Base-by-base conservation (phyloP, 257 asterid species). In the Penstemon barbatus region DNA sequence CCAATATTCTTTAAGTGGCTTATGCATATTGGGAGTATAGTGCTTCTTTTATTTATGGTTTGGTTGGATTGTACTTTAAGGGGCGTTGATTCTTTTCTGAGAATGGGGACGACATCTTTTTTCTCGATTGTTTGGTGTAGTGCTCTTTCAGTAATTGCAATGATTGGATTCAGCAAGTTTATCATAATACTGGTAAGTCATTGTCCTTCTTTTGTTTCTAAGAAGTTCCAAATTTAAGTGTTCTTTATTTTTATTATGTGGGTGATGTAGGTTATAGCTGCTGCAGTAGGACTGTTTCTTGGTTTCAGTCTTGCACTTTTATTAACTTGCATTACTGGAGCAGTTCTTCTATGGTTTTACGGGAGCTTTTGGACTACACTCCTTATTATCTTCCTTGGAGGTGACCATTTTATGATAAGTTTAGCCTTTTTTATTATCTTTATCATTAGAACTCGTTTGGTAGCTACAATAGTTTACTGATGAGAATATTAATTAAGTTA, bases 311-410 rank as follows among this genome's bases (percentile, higher is more conserved):
- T 86, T 19, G 80, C 86, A 71, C 53, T 78, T 82, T 69, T 89
- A 58, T 75, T 88, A 65, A 70, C 83, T 59, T 78, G 78, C 67
- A 46, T 85, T 72, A 49, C 75, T 54, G 94, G 88, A 41, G 50
- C 77, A 33, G 52, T 73, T 59, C 80, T 87, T 68, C 72, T 91
- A 42, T 91, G 97, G 97, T 55, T 86, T 49, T 91, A 87, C 71
- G 96, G 97, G 69, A 91, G 96, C 87, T 86, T 94, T 82, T 94
- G 96, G 97, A 84, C 83, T 49, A 92, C 95, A 36, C 78, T 83
- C 61, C 74, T 83, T 48, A 44, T 87, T 69, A 69, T 87, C 75
- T 62, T 80, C 40, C 76, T 82, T 66, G 97, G 92, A 91, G 99
- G 99, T 89, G 79, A 74, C 61, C 19, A 50, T 57, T 80, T 55